Evolutionary conservation across 805 yeast species (phyloP), one percentile per base, ranked within the genome.

Genomic region (Ogataea wickerhamii): DNA sequence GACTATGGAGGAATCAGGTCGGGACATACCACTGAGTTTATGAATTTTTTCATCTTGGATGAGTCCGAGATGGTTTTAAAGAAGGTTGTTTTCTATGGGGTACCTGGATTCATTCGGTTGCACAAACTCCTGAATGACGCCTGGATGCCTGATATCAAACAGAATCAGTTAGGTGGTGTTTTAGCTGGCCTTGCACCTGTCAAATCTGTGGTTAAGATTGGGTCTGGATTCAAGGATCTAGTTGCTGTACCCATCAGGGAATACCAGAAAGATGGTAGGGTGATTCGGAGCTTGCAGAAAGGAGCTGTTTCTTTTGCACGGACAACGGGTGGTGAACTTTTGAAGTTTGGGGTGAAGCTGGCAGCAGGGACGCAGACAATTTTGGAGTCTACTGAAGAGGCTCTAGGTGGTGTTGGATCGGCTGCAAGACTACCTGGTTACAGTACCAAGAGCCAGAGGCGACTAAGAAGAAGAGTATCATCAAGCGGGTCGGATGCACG

Each of bases 101-200:
- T 87, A 0, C 67, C 78, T 13, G 97, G 98, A 0, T 76, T 83
- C 49, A 73, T 80, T 1, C 72, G 74, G 23, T 55, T 93, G 11
- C 73, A 77, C 6, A 52, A 55, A 11, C 56, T 71, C 12, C 66
- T 93, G 27, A 78, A 78, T 40, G 76, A 72, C n/a, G 66, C 75
- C 6, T 93, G 97, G 96, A 75, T 81, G 55, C 96, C 96, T 0
- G 94, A 88, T 57, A 85, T 91, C 41, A 78, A 80, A 29, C 70
- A 75, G n/a, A 81, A 80, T 22, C 98, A 91, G 61, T 60, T 93
- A 10, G 75, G 80, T 6, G 91, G 88, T 2, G 80, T 93, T 6
- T 61, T 93, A 12, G 77, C 88, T 0, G 98, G 98, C 0, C 64
- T 93, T 19, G 82, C 89, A 0, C 91, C 97, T 0, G 74, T 91